phyloP scores from a whole-genome alignment of 2,329 filamentous ascomycete genomes.

The Pseudocercospora crystallina region DNA sequence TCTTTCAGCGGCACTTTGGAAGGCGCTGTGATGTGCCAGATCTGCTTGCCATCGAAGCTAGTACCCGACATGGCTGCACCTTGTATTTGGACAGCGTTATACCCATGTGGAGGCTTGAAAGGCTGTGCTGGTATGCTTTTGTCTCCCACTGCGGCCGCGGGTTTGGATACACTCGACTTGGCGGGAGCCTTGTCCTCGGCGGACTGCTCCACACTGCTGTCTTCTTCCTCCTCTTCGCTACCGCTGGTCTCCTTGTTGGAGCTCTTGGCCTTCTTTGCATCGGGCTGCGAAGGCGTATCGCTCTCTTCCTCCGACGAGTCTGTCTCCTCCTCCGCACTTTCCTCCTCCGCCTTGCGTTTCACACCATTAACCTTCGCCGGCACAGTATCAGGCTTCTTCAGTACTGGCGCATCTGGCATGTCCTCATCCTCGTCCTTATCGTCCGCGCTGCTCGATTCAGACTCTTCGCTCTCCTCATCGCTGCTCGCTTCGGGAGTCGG shows the following conservation, averaged over 20 bases:
- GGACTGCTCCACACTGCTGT: neutral
- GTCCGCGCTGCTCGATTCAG: neutral
- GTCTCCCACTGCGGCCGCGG: neutral
- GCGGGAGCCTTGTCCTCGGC: conserved; percentile 1
- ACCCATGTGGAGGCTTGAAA: conserved; percentile 42
- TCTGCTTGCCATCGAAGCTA: conserved; percentile 66
- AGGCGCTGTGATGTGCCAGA: conserved; percentile 79
- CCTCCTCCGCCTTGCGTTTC: conserved; percentile 29
- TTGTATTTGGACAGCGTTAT: conserved; percentile 51
- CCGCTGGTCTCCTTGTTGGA: conserved; percentile 14
- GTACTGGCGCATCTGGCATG: conserved; percentile 13
- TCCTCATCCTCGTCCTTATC: conserved; percentile 22
- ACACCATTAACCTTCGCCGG: conserved; percentile 31
- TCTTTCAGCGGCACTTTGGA: conserved; percentile 67
- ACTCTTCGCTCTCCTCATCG: conserved; percentile 33
- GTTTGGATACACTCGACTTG: conserved; percentile 8
- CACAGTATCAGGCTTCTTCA: conserved; percentile 15
- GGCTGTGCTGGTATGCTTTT: conserved; percentile 24
- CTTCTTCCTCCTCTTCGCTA: conserved; percentile 12
- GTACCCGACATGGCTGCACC: conserved; percentile 49
- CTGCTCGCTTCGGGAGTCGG: conserved; percentile 11
- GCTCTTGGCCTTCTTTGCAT: conserved; percentile 12
- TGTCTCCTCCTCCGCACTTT: conserved; percentile 6
- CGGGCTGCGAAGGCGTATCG: conserved; percentile 13
- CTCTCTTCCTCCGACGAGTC: conserved; percentile 14